phyloP scores from a whole-genome alignment of 805 yeast genomes.

The Monosporozyma aquatica region DNA sequence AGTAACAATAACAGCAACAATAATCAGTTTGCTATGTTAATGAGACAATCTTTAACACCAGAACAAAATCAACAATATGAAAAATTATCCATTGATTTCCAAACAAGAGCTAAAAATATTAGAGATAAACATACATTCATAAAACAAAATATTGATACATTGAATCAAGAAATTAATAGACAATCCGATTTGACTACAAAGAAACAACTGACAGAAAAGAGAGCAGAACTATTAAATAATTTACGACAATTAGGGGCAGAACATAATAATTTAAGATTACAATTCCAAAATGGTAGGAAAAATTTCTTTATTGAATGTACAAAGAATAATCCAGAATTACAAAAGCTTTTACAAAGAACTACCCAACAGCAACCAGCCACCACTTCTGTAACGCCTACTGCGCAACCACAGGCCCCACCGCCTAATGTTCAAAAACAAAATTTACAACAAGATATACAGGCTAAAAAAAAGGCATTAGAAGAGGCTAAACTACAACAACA shows the following conservation, averaged over 20 bases:
- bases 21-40: slow-evolving; percentile 19
- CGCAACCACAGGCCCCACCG: slow-evolving; percentile 11
- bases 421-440: slow-evolving; percentile 10
- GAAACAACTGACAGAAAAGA: slow-evolving; percentile 23
- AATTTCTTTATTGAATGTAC: slow-evolving; percentile 30
- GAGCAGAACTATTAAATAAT: slow-evolving; percentile 20
- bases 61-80: slow-evolving; percentile 26
- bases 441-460: slow-evolving; percentile 11
- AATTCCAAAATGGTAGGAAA: slow-evolving; percentile 25
- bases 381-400: too few species aligned
- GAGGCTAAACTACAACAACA: slow-evolving; percentile 12
- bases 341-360: slow-evolving; percentile 23
- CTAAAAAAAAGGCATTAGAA: background rate
- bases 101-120: slow-evolving; percentile 23
- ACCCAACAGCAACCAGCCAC: slow-evolving; percentile 19
- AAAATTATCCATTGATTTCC: slow-evolving; percentile 22
- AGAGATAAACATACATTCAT: slow-evolving; percentile 25
- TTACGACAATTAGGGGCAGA: slow-evolving; percentile 22
- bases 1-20: slow-evolving; percentile 5
- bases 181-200: slow-evolving; percentile 18
- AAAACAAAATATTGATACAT: slow-evolving; percentile 26
- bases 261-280: slow-evolving; percentile 21
- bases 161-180: slow-evolving; percentile 24
- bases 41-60: slow-evolving; percentile 25
- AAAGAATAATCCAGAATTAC: slow-evolving; percentile 26